A percentile compares a stretch with the other conserved stretches of the same genome.
phyloP scores from a whole-genome alignment of 1,284 basidiomycete species.

The Cutaneotrichosporon spelunceum region DNA sequence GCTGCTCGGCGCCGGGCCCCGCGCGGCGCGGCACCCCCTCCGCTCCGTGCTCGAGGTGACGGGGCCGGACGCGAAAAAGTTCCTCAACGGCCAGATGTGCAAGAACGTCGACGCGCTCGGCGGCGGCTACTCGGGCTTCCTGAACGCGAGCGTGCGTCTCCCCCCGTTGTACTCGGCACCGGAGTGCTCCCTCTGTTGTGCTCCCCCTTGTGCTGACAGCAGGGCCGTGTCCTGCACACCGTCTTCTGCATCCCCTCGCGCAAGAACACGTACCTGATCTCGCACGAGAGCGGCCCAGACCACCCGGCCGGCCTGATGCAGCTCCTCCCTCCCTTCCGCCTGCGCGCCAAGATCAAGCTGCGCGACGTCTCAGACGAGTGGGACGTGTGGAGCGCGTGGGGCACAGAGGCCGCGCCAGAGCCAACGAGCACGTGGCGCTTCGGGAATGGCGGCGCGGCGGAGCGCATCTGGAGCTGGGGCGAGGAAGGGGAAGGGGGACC shows the following conservation, averaged over 20 bases:
- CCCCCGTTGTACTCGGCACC: too few species aligned
- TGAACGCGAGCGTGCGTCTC: slow-evolving; percentile 76
- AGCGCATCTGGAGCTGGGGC: slow-evolving; percentile 43
- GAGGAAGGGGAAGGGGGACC: too few species aligned
- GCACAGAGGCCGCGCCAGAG: slow-evolving; percentile 29
- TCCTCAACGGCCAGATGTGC: slow-evolving; percentile 81
- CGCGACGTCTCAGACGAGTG: slow-evolving; percentile 70
- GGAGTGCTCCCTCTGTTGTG: too few species aligned
- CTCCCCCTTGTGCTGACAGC: slow-evolving; percentile 16
- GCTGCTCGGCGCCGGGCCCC: background rate
- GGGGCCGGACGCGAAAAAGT: slow-evolving; percentile 77
- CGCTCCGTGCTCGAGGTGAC: slow-evolving; percentile 60
- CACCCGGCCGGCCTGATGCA: slow-evolving; percentile 62
- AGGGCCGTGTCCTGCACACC: slow-evolving; percentile 90
- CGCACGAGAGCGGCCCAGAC: slow-evolving; percentile 63
- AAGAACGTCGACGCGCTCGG: slow-evolving; percentile 58
- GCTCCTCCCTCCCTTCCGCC: slow-evolving; percentile 63
- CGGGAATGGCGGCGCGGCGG: slow-evolving; percentile 45
- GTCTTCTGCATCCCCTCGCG: slow-evolving; percentile 69
- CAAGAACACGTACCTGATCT: slow-evolving; percentile 43
- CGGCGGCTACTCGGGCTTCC: slow-evolving; percentile 71
- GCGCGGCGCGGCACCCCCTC: background rate
- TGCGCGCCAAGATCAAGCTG: slow-evolving; percentile 84
- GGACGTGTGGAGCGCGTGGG: slow-evolving; percentile 79
- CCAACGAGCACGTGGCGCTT: slow-evolving; percentile 35